Percentiles rank a stretch among this genome's conserved stretches.
These are phyloP conservation scores for Trichoderma oligosporum DNA, from an alignment of 2,329 filamentous ascomycete genomes.

Conservation along the genomic window DNA sequence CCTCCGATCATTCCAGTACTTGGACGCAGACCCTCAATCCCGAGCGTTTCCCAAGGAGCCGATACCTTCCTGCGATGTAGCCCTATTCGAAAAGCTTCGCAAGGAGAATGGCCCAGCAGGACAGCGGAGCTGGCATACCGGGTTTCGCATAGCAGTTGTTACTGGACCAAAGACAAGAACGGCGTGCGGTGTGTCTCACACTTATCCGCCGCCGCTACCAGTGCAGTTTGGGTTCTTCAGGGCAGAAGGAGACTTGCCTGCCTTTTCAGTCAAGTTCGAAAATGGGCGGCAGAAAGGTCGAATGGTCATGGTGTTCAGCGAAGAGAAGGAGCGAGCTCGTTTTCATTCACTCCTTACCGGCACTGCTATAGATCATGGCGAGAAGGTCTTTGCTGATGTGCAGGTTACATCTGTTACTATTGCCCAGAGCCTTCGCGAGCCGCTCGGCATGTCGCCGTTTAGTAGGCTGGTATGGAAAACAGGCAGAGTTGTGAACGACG, in stretches of 20 bases:
- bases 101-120: constrained; percentile 70
- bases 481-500: constrained; percentile 68
- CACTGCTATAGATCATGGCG: constrained; percentile 62
- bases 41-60: constrained; percentile 73
- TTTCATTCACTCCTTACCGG: constrained; percentile 73
- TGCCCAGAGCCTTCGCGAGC: constrained; percentile 48
- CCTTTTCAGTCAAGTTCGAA: constrained; percentile 66
- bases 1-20: constrained; percentile 74
- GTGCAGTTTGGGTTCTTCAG: constrained; percentile 75
- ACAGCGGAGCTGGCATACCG: constrained; percentile 68
- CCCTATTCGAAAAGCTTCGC: constrained; percentile 68
- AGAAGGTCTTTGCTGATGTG: constrained; percentile 68
- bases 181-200: constrained; percentile 70
- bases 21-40: constrained; percentile 67
- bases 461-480: constrained; percentile 60
- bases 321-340: constrained; percentile 64
- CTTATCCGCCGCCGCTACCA: constrained; percentile 60
- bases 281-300: constrained; percentile 63
- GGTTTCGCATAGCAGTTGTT: constrained; percentile 73
- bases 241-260: constrained; percentile 65
- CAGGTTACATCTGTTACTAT: constrained; percentile 63
- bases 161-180: constrained; percentile 75
- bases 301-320: constrained; percentile 73
- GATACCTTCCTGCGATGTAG: constrained; percentile 65
- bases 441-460: constrained; percentile 48